Percentiles rank a stretch among this genome's conserved stretches.
These are phyloP conservation scores for Venturia aucupariae DNA, from an alignment of 2,329 filamentous ascomycete genomes.

Conservation along the genomic window DNA sequence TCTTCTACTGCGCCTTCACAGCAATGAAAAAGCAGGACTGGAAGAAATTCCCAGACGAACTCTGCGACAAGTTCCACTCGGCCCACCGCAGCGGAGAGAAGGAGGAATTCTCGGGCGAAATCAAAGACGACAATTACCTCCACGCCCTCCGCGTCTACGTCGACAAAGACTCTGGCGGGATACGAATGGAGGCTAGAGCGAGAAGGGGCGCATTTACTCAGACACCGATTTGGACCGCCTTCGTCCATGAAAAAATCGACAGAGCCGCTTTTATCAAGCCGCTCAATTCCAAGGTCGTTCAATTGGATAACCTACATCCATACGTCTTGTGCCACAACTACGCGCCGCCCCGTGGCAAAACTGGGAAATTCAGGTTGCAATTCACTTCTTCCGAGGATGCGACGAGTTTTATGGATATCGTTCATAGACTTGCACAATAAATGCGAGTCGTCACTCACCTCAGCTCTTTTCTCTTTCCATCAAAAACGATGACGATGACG, in stretches of 20 bases:
- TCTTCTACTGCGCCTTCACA: constrained; percentile 48
- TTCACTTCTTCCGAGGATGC: constrained; percentile 22
- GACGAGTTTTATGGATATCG: background rate
- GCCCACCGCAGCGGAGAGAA: constrained; percentile 31
- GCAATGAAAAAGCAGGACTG: constrained; percentile 50
- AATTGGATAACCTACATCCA: constrained; percentile 42
- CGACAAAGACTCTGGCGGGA: constrained; percentile 41
- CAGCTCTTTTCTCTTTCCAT: no score
- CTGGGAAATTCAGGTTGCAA: constrained; percentile 20
- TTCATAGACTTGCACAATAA: background rate
- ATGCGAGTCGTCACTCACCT: no score
- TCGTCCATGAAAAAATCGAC: constrained; percentile 40
- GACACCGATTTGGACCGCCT: constrained; percentile 53
- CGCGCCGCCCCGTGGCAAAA: constrained; percentile 24
- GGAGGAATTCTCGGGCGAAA: constrained; percentile 43
- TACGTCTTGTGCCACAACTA: constrained; percentile 47
- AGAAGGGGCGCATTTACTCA: constrained; percentile 42
- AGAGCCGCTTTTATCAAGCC: constrained; percentile 40
- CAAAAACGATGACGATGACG: no score
- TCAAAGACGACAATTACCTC: constrained; percentile 41
- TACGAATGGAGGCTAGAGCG: constrained; percentile 49
- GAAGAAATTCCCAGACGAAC: constrained; percentile 28
- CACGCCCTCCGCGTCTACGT: constrained; percentile 47
- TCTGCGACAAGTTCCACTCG: constrained; percentile 38
- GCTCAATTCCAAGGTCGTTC: constrained; percentile 33